phyloP scores from a whole-genome alignment of 2,329 filamentous ascomycete genomes.

The Stagonosporopsis rhizophila region DNA sequence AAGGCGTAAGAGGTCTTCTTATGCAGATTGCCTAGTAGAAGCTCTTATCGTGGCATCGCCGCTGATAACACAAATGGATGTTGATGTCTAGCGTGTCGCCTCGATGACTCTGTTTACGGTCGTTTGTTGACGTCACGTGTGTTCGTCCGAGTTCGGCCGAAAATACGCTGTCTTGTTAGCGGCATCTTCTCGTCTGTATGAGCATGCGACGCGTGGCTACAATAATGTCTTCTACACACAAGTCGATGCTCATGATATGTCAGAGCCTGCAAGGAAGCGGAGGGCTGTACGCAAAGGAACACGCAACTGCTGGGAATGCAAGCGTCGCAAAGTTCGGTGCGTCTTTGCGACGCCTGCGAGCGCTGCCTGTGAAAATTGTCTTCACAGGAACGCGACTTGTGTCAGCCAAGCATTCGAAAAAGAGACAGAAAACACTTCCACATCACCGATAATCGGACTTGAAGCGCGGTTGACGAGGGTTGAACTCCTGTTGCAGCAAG shows the following conservation, averaged over 20 bases:
- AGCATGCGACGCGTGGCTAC: neutral
- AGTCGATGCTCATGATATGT: neutral
- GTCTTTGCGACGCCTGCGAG: conserved; percentile 17
- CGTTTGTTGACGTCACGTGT: neutral
- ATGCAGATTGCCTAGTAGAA: no score
- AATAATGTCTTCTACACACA: neutral
- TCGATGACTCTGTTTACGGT: no score
- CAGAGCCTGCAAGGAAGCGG: neutral
- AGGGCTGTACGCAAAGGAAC: neutral
- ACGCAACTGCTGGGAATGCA: conserved; percentile 49
- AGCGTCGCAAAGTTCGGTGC: conserved; percentile 37
- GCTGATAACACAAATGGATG: no score
- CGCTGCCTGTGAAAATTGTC: conserved; percentile 25
- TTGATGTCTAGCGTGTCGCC: neutral
- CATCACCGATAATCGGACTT: neutral
- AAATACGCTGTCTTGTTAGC: neutral
- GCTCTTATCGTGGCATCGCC: no score
- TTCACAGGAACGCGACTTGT: conserved; percentile 24
- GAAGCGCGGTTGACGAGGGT: neutral
- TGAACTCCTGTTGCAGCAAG: neutral
- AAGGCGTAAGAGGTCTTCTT: neutral
- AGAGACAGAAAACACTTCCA: no score
- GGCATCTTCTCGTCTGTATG: neutral
- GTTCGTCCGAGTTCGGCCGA: neutral
- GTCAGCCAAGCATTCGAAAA: conserved; percentile 31